A percentile compares a stretch with the other conserved stretches of the same genome.
phyloP scores from a whole-genome alignment of 768 basidiomycete genomes.

The Termitomyces sp. region DNA sequence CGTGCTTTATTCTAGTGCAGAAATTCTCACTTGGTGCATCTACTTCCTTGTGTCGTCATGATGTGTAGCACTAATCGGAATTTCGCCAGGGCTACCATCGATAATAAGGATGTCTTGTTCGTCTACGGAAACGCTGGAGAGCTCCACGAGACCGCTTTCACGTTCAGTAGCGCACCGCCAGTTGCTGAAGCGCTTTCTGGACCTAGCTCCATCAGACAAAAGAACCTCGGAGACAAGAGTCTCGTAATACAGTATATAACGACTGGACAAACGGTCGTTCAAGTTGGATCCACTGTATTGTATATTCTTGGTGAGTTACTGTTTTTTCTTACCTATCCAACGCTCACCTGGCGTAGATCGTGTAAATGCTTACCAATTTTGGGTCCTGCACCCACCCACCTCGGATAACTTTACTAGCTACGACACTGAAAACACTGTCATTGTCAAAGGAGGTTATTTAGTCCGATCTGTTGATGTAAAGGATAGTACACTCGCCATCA shows the following conservation, averaged over 20 bases:
- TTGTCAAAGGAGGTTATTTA: conserved; percentile 44
- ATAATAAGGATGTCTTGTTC: conserved; percentile 39
- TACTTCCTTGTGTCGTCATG: neutral
- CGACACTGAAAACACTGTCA: conserved; percentile 35
- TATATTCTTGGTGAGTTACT: conserved; percentile 36
- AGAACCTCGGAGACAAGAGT: conserved; percentile 25
- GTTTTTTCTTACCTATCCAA: neutral
- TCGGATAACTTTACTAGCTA: conserved; percentile 29
- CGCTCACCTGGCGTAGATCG: conserved; percentile 29
- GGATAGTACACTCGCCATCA: conserved; percentile 32
- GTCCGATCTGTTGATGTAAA: conserved; percentile 32
- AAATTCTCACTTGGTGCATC: conserved; percentile 41
- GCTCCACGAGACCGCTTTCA: conserved; percentile 45
- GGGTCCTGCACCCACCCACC: conserved; percentile 40
- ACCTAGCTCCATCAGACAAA: conserved; percentile 27
- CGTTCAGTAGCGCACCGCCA: conserved; percentile 21
- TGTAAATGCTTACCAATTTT: conserved; percentile 43
- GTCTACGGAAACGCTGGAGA: conserved; percentile 42
- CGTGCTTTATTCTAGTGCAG: conserved; percentile 41
- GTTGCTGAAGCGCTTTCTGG: conserved; percentile 30
- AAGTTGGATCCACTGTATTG: conserved; percentile 34
- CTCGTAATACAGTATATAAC: conserved; percentile 41
- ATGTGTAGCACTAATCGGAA: neutral
- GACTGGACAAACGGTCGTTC: conserved; percentile 38
- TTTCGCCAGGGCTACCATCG: conserved; percentile 36